Conservation (phyloP, 1,284 basidiomycete species). For the Tilletia horrida region DNA sequence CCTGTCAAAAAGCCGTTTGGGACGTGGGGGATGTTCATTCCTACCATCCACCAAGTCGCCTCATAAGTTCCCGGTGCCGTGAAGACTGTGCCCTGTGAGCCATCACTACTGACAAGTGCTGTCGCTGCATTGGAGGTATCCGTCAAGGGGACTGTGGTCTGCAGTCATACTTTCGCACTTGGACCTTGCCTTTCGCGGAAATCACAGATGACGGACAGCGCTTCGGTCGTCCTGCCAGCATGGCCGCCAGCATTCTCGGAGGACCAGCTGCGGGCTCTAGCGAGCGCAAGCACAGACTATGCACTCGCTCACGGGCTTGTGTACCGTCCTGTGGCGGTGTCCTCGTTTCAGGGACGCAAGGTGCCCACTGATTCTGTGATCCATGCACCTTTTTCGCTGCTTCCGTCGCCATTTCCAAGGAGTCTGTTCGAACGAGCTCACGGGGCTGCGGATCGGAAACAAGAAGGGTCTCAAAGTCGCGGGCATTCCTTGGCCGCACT, state of each 20-base stretch:
- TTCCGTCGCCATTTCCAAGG: conserved; percentile 82
- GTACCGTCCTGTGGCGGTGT: conserved; percentile 64
- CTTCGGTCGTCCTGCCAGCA: neutral
- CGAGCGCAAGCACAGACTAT: conserved; percentile 63
- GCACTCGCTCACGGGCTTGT: conserved; percentile 79
- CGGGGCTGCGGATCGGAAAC: neutral
- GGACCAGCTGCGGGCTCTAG: conserved; percentile 10
- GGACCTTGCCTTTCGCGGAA: too few species aligned
- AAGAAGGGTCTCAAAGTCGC: conserved; percentile 37
- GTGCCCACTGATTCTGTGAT: conserved; percentile 68
- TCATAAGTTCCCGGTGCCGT: too few species aligned
- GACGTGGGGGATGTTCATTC: too few species aligned
- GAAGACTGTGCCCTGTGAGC: too few species aligned
- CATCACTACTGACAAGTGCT: too few species aligned
- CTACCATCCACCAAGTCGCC: too few species aligned
- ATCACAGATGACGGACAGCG: too few species aligned
- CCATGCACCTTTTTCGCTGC: conserved; percentile 81
- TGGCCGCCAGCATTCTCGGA: conserved; percentile 9
- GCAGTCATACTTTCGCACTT: too few species aligned
- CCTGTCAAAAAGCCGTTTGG: too few species aligned
- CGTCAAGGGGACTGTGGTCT: too few species aligned
- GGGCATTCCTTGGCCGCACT: conserved; percentile 69
- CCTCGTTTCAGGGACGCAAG: conserved; percentile 21
- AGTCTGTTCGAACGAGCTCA: conserved; percentile 62
- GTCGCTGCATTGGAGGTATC: too few species aligned